These are phyloP conservation scores for Vinca minor DNA, from an alignment of 257 asterid genomes.

Conservation along the genomic window DNA sequence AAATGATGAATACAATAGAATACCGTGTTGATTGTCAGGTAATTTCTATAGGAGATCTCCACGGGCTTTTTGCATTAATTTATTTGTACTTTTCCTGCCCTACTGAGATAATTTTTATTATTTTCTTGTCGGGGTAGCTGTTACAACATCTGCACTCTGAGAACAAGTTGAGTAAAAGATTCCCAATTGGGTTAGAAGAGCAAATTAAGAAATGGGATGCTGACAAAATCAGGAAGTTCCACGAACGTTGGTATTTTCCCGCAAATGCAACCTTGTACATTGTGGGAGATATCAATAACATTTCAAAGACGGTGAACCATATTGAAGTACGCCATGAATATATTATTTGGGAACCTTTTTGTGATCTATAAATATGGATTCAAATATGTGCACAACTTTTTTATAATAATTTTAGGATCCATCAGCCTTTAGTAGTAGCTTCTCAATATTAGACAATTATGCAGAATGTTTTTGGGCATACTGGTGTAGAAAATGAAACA, in stretches of 20 bases:
- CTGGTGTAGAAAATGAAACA: conserved; percentile 51
- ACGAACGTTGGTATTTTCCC: conserved; percentile 99
- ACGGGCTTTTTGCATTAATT: conserved; percentile 9
- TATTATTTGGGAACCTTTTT: background rate
- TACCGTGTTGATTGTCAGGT: conserved; percentile 99
- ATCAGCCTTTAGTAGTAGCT: background rate
- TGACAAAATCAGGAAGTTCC: conserved; percentile 90
- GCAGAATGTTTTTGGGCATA: conserved; percentile 84
- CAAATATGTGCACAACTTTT: background rate
- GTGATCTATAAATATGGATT: background rate
- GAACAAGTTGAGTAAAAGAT: conserved; percentile 94
- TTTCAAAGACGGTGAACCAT: conserved; percentile 62
- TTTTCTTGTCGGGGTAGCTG: conserved; percentile 44
- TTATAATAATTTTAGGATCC: background rate
- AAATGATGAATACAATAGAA: conserved; percentile 99
- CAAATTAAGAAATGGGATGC: conserved; percentile 99
- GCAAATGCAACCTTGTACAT: conserved; percentile 96
- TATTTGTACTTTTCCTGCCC: conserved; percentile 5
- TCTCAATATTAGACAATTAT: conserved; percentile 12
- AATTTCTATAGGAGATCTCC: conserved; percentile 18
- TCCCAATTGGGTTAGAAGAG: conserved; percentile 96
- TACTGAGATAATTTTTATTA: background rate
- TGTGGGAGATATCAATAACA: conserved; percentile 89
- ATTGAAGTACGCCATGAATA: conserved; percentile 58
- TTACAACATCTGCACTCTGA: conserved; percentile 94